Evolutionary conservation across 1,139 yeast species (phyloP).

Genomic region (Magnusiomyces ingens): DNA sequence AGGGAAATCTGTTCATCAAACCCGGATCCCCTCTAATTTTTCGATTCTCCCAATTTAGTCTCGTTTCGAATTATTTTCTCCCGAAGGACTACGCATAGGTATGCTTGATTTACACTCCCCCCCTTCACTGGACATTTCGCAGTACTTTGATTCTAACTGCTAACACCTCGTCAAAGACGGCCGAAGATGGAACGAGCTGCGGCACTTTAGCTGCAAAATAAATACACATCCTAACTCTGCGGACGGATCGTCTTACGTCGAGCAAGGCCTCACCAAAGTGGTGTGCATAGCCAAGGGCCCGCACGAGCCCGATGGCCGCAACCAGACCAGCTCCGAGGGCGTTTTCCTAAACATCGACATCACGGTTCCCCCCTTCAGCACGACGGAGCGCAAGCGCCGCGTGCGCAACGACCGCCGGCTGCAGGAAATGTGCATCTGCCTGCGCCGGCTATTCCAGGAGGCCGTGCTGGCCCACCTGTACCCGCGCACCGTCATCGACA

Average conservation of each 20-base stretch:
- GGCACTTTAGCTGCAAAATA: constrained; percentile 70
- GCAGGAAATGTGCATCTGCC: constrained; percentile 65
- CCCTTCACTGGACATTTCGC: too few relatives aligned
- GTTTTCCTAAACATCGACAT: constrained; percentile 62
- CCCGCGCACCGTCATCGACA: constrained; percentile 73
- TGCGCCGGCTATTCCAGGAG: constrained; percentile 76
- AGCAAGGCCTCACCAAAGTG: constrained; percentile 88
- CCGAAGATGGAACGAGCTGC: constrained; percentile 87
- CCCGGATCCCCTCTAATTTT: too few relatives aligned
- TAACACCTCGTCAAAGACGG: constrained; percentile 48
- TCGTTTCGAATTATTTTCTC: constrained; percentile 76
- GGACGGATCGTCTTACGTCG: constrained; percentile 89
- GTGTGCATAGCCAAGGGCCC: constrained; percentile 88
- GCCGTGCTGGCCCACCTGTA: constrained; percentile 68
- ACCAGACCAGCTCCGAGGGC: constrained; percentile 35
- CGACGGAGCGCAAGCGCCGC: constrained; percentile 59
- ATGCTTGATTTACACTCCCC: constrained; percentile 8
- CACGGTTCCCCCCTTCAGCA: constrained; percentile 68
- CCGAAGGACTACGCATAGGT: constrained; percentile 76
- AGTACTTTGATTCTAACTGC: not conserved
- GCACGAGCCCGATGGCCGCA: constrained; percentile 58
- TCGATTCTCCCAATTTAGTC: constrained; percentile 33
- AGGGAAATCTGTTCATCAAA: too few relatives aligned
- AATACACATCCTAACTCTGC: constrained; percentile 84
- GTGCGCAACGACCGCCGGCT: constrained; percentile 42